Conservation (phyloP, 495 filamentous ascomycete species). For the Neurospora pannonica region DNA sequence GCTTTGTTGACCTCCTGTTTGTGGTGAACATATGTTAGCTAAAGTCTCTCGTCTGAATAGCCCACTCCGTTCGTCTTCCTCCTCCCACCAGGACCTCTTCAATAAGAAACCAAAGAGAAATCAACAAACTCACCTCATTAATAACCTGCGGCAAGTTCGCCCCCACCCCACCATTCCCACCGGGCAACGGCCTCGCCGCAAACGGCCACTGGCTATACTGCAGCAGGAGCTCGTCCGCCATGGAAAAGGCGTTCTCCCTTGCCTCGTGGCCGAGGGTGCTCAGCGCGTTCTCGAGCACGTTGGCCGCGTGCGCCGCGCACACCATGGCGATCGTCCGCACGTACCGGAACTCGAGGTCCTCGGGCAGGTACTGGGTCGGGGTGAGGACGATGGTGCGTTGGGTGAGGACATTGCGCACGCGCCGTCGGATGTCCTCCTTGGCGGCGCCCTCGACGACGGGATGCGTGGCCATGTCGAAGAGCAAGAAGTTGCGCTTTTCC, state of each 20-base stretch:
- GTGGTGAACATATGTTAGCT: background rate
- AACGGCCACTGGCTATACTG: conserved; percentile 98
- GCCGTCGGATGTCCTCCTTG: conserved; percentile 90
- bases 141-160: conserved; percentile 88
- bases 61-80: background rate
- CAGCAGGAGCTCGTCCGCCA: conserved; percentile 89
- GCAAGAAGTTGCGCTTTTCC: conserved; percentile 97
- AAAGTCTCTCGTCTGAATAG: background rate
- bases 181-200: conserved; percentile 55
- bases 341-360: conserved; percentile 88
- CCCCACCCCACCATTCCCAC: conserved; percentile 62
- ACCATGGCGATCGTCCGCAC: conserved; percentile 90
- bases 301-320: conserved; percentile 94
- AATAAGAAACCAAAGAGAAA: background rate
- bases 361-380: conserved; percentile 74
- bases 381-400: conserved; percentile 88
- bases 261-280: conserved; percentile 88
- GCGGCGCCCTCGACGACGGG: conserved; percentile 95
- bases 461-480: conserved; percentile 99
- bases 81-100: background rate
- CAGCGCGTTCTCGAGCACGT: conserved; percentile 95
- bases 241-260: conserved; percentile 85
- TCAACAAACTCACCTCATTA: conserved; percentile 43
- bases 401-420: conserved; percentile 86
- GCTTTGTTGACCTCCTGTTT: conserved; percentile 61